These are phyloP conservation scores for Skeletonema tropicum DNA, from an alignment of 108 stramenopile species.

Conservation along the genomic window DNA sequence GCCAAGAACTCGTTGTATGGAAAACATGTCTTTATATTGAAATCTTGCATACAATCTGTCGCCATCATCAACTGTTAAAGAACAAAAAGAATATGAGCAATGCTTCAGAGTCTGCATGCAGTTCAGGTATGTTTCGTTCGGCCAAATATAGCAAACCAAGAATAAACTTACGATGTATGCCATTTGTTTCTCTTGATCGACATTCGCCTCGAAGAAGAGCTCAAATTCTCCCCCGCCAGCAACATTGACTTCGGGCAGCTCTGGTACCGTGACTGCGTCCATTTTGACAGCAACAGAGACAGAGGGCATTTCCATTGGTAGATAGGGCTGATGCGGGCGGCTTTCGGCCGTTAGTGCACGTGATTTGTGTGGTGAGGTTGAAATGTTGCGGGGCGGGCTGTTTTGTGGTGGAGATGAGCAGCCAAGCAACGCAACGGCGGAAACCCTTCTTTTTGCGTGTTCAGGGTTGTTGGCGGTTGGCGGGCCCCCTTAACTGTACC, in stretches of 20 bases:
- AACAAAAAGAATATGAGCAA: constrained; percentile 2
- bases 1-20: not conserved
- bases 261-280: not conserved
- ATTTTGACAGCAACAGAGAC: not conserved
- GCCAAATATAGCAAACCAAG: not conserved
- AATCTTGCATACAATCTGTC: not conserved
- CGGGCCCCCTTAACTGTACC: too few relatives aligned
- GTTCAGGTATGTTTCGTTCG: not conserved
- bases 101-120: not conserved
- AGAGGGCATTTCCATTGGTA: not conserved
- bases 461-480: too few relatives aligned
- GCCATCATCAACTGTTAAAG: constrained; percentile 7
- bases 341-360: not conserved
- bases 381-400: not conserved
- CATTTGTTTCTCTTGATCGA: not conserved
- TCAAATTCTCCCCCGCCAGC: not conserved
- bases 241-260: not conserved
- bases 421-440: too few relatives aligned
- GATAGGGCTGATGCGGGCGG: not conserved
- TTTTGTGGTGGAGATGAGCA: not conserved
- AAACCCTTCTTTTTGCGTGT: too few relatives aligned
- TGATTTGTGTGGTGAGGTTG: not conserved
- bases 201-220: not conserved
- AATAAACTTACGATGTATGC: not conserved
- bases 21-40: not conserved